phyloP scores from a whole-genome alignment of 192 early-diverging fungal genomes.

The Phycomyces blakesleeanus region DNA sequence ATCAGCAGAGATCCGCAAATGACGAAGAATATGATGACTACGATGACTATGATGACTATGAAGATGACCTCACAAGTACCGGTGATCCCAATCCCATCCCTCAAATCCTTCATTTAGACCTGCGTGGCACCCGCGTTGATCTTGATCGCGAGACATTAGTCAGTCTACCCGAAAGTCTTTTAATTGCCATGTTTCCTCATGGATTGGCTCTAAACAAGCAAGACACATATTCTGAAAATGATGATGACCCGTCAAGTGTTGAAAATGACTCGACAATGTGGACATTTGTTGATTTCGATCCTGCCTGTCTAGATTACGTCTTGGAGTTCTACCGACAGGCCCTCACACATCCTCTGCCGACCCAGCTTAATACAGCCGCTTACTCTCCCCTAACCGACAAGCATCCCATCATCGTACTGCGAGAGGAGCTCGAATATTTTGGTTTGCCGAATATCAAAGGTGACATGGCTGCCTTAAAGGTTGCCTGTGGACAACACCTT shows the following conservation, averaged over 20 bases:
- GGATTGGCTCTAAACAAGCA: slow-evolving; percentile 44
- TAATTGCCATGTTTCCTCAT: slow-evolving; percentile 62
- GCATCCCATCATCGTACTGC: slow-evolving; percentile 68
- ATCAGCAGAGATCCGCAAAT: neutral
- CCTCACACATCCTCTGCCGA: slow-evolving; percentile 4
- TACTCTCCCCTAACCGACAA: slow-evolving; percentile 43
- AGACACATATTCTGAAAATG: slow-evolving; percentile 19
- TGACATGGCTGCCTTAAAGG: slow-evolving; percentile 51
- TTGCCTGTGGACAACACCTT: slow-evolving; percentile 58
- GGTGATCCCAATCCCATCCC: slow-evolving; percentile 31
- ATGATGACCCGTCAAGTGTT: slow-evolving; percentile 26
- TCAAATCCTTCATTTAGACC: slow-evolving; percentile 49
- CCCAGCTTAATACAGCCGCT: slow-evolving; percentile 32
- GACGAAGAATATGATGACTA: slow-evolving; percentile 2
- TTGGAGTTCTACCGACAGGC: slow-evolving; percentile 45
- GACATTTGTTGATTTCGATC: slow-evolving; percentile 54
- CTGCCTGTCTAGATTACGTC: slow-evolving; percentile 49
- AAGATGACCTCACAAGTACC: slow-evolving; percentile 1
- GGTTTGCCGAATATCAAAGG: slow-evolving; percentile 28
- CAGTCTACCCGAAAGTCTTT: slow-evolving; percentile 55
- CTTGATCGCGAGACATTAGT: slow-evolving; percentile 56
- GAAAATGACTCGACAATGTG: slow-evolving; percentile 3
- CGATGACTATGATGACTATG: slow-evolving; percentile 1
- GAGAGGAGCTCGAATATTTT: slow-evolving; percentile 81
- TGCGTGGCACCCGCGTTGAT: slow-evolving; percentile 52